A percentile compares a stretch with the other conserved stretches of the same genome.
These are phyloP conservation scores for Ophiostoma sp. DNA, from an alignment of 2,329 filamentous ascomycete species.

Conservation along the genomic window DNA sequence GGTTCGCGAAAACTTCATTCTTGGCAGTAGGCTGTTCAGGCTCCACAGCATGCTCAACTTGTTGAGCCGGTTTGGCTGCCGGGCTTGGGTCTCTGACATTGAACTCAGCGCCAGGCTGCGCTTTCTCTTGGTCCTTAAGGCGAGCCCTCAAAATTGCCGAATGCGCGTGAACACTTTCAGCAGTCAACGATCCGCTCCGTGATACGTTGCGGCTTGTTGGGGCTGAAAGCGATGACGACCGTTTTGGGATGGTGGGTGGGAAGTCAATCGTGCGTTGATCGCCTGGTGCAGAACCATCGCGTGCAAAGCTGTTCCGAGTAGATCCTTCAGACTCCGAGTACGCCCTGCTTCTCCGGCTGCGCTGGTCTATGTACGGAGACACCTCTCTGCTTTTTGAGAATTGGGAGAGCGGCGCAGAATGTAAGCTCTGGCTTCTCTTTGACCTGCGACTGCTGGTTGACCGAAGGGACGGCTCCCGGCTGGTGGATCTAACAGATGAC, in stretches of 20 bases:
- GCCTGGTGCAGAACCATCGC: slow-evolving; percentile 40
- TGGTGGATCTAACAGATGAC: slow-evolving; percentile 53
- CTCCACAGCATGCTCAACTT: background rate
- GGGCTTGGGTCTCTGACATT: background rate
- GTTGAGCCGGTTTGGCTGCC: background rate
- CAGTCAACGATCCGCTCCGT: slow-evolving; percentile 55
- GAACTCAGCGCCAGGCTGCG: slow-evolving; percentile 39
- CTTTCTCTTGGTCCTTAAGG: slow-evolving; percentile 6
- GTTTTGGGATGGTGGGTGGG: slow-evolving; percentile 56
- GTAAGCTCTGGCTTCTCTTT: slow-evolving; percentile 54
- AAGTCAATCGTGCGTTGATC: slow-evolving; percentile 61
- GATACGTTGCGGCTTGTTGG: slow-evolving; percentile 58
- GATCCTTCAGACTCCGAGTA: slow-evolving; percentile 52
- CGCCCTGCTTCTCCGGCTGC: slow-evolving; percentile 44
- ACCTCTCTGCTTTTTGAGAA: slow-evolving; percentile 45
- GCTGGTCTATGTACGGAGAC: slow-evolving; percentile 46
- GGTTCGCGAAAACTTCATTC: background rate
- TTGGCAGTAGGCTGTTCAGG: background rate
- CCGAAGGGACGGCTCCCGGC: slow-evolving; percentile 55
- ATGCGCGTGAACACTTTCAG: slow-evolving; percentile 59
- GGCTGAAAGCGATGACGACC: slow-evolving; percentile 63
- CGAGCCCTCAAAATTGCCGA: slow-evolving; percentile 31
- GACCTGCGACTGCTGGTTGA: slow-evolving; percentile 62
- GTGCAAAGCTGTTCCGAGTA: slow-evolving; percentile 36
- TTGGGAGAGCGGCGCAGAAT: slow-evolving; percentile 48